A percentile compares a stretch with the other conserved stretches of the same genome.
Conservation (phyloP, 192 early-diverging fungal species). For the Dimargaris cristalligena region DNA sequence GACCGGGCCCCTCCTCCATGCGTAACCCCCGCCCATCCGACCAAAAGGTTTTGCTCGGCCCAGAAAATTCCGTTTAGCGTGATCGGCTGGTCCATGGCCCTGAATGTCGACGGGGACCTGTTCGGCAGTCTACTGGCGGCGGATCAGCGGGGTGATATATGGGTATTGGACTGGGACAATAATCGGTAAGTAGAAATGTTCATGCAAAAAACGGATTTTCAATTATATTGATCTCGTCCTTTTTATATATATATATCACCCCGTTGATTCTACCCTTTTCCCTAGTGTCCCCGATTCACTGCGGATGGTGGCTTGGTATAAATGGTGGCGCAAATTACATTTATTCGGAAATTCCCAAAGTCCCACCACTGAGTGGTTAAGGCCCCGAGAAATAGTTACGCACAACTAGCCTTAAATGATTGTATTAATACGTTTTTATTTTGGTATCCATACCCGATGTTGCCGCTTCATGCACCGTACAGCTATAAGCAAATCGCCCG, state of each 20-base stretch:
- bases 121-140: neutral
- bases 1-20: neutral
- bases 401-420: neutral
- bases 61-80: neutral
- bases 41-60: neutral
- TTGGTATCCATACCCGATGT: neutral
- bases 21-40: too few species aligned
- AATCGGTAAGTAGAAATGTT: neutral
- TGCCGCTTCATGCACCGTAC: neutral
- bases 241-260: neutral
- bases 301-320: too few species aligned
- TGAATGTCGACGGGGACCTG: neutral
- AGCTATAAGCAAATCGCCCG: neutral
- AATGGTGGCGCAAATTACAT: neutral
- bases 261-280: too few species aligned
- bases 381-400: neutral
- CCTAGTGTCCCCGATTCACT: too few species aligned
- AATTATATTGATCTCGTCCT: neutral
- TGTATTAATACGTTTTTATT: neutral
- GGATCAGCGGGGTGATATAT: conserved; percentile 5
- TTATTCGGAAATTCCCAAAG: neutral
- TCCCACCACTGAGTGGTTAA: neutral
- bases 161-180: conserved; percentile 7
- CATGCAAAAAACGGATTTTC: neutral
- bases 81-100: neutral